Percentiles rank a stretch among this genome's conserved stretches.
phyloP scores from a whole-genome alignment of 1,139 yeast species.

The Hemisphaericaspora lyxosophila region DNA sequence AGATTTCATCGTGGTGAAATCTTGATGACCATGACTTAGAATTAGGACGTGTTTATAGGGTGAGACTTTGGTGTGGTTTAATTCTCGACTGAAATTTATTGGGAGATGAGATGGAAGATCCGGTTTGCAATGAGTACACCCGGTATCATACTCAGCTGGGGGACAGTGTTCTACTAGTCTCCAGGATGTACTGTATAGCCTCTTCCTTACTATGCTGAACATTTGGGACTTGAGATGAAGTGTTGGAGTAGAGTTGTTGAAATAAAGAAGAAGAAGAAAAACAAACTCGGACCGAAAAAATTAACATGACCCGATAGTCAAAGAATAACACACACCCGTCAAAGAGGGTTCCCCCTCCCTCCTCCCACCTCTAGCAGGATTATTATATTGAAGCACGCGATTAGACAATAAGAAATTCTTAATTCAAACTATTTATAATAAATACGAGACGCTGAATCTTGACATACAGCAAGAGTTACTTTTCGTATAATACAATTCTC shows the following conservation, averaged over 20 bases:
- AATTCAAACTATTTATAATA: no score
- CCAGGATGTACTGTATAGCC: constrained; percentile 12
- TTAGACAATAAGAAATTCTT: no score
- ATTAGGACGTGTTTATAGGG: constrained; percentile 60
- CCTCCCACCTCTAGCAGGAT: no score
- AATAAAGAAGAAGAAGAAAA: neutral
- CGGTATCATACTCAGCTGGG: constrained; percentile 53
- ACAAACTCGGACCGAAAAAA: no score
- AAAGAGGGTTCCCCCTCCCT: no score
- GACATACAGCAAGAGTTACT: no score
- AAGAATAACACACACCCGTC: no score
- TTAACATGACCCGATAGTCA: no score
- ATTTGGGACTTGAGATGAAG: no score
- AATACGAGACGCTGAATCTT: no score
- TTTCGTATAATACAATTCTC: neutral
- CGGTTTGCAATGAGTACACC: constrained; percentile 61
- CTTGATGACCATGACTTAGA: constrained; percentile 36
- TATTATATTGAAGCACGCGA: no score
- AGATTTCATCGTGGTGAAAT: constrained; percentile 53
- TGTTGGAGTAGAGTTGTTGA: constrained; percentile 2
- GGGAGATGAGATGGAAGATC: constrained; percentile 41
- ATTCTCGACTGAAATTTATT: constrained; percentile 37
- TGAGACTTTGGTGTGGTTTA: constrained; percentile 44
- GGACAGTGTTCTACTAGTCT: constrained; percentile 39
- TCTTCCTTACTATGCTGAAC: constrained; percentile 6